Conservation (phyloP, 306 rosid genomes). For the Cajanus cajan region DNA sequence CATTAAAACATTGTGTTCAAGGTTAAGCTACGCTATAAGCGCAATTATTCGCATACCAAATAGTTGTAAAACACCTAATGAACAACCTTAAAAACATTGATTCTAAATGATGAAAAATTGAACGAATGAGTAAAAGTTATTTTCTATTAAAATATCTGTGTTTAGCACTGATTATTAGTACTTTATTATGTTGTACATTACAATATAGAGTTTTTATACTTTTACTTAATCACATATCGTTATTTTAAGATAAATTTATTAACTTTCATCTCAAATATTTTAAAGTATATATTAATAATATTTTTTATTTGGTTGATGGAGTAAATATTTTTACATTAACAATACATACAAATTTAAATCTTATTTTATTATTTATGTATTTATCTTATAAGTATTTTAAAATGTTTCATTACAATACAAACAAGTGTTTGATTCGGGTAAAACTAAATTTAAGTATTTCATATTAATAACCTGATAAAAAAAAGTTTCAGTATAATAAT, state of each 20-base stretch:
- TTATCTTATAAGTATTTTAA: neutral
- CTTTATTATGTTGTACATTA: neutral
- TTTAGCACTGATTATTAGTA: neutral
- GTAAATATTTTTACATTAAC: no score
- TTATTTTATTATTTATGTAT: neutral
- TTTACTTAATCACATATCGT: no score
- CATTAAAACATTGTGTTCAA: neutral
- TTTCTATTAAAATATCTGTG: neutral
- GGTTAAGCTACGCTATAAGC: neutral
- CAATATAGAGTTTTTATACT: no score
- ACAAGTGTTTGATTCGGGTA: no score
- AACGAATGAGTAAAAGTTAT: neutral
- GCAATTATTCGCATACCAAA: neutral
- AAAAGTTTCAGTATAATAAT: neutral
- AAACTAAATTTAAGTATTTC: no score
- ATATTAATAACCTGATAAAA: no score
- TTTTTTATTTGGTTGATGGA: no score
- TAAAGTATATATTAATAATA: no score
- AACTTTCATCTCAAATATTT: no score
- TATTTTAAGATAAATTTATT: no score
- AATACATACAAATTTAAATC: no score
- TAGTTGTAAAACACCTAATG: neutral
- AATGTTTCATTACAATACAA: neutral
- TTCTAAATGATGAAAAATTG: neutral
- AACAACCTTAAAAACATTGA: neutral